Conservation (phyloP, 208 protist genomes). For the Trypanosoma congolense region DNA sequence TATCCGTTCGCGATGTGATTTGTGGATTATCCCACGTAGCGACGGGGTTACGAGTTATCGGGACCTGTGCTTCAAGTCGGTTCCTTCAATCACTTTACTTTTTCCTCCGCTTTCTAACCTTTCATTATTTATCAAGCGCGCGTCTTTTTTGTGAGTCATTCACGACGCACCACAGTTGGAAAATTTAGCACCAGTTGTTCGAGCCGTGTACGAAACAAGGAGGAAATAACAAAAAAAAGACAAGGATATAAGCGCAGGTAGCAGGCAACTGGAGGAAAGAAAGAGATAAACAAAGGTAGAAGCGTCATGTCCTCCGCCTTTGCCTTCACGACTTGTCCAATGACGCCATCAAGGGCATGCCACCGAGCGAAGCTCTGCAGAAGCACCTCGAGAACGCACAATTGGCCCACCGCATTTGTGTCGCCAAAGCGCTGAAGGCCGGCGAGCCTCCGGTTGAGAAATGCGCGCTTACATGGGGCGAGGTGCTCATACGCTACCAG, state of each 20-base stretch:
- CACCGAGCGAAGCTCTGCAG: slow-evolving; percentile 76
- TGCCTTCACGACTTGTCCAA: slow-evolving; percentile 77
- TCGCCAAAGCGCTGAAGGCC: slow-evolving; percentile 78
- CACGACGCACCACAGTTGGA: too few relatives aligned
- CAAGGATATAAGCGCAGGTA: background rate
- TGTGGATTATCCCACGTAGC: background rate
- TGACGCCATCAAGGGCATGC: slow-evolving; percentile 66
- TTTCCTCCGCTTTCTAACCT: background rate
- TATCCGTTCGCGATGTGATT: background rate
- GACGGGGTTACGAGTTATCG: background rate
- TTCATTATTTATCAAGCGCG: background rate
- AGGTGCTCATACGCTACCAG: slow-evolving; percentile 84
- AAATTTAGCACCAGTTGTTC: too few relatives aligned
- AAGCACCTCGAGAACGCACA: slow-evolving; percentile 89
- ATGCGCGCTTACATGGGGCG: slow-evolving; percentile 87
- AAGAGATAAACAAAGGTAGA: background rate
- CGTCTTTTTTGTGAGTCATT: too few relatives aligned
- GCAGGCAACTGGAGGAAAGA: background rate
- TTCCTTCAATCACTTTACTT: slow-evolving; percentile 6
- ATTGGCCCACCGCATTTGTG: slow-evolving; percentile 81
- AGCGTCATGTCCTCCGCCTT: slow-evolving; percentile 43
- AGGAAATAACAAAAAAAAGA: background rate
- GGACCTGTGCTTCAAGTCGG: background rate
- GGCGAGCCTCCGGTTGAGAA: slow-evolving; percentile 66
- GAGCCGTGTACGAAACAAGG: background rate